phyloP scores from a whole-genome alignment of 225 moss, liverwort and hornwort species.

The Antitrichia curtipendula region DNA sequence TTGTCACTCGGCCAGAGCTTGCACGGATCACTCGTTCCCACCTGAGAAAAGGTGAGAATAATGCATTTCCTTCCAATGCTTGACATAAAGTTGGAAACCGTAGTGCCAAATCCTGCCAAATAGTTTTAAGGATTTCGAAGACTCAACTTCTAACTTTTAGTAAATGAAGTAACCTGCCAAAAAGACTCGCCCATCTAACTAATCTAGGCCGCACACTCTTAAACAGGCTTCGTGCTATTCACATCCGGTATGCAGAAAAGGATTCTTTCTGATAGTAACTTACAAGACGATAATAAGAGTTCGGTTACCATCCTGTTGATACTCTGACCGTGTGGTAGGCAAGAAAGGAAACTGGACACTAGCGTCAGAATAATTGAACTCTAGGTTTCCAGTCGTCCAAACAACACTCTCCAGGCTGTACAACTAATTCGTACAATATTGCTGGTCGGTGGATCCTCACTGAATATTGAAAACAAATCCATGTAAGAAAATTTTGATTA shows the following conservation, averaged over 20 bases:
- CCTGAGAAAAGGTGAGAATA: background rate
- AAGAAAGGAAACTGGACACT: background rate
- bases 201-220: background rate
- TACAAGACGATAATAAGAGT: background rate
- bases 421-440: background rate
- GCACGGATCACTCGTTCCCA: background rate
- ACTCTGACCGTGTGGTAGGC: background rate
- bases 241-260: background rate
- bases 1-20: background rate
- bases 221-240: background rate
- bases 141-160: background rate
- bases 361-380: constrained; percentile 10
- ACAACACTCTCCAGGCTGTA: background rate
- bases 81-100: background rate
- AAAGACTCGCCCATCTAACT: background rate
- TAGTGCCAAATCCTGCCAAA: background rate
- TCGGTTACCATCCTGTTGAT: background rate
- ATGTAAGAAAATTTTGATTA: background rate
- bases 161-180: background rate
- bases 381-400: background rate
- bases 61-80: background rate
- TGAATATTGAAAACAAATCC: background rate
- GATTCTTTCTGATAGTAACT: background rate
- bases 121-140: background rate
- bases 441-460: background rate